Conservation (phyloP, 345 rosid genomes). For the Eutrema heterophyllum region DNA sequence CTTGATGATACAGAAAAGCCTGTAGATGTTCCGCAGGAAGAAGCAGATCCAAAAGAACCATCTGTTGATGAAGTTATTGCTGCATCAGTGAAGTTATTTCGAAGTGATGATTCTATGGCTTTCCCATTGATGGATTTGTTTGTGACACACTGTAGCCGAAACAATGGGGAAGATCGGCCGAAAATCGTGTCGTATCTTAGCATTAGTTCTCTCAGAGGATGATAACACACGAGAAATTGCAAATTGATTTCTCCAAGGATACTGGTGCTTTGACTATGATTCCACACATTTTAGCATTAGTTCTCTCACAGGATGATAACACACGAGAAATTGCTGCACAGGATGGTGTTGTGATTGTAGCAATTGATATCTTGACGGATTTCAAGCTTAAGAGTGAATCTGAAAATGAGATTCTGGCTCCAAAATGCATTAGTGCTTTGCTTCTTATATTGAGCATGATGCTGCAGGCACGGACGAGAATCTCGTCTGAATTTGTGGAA, state of each 20-base stretch:
- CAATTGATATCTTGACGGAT: constrained; percentile 59
- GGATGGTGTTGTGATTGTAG: constrained; percentile 59
- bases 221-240: constrained; percentile 71
- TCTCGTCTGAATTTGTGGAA: constrained; percentile 43
- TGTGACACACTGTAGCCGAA: constrained; percentile 79
- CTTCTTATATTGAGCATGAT: constrained; percentile 79
- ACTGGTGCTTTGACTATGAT: constrained; percentile 67
- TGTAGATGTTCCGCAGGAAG: constrained; percentile 48
- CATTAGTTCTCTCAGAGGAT: constrained; percentile 81
- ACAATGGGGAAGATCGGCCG: constrained; percentile 84
- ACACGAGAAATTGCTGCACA: constrained; percentile 76
- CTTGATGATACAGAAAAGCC: constrained; percentile 65
- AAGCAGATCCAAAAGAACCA: constrained; percentile 52
- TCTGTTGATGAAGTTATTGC: constrained; percentile 87
- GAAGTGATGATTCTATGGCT: constrained; percentile 62
- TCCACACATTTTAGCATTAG: constrained; percentile 78
- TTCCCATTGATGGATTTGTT: constrained; percentile 86
- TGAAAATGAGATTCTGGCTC: constrained; percentile 50
- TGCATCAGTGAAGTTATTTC: constrained; percentile 72
- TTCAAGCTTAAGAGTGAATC: constrained; percentile 53
- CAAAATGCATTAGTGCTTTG: constrained; percentile 81
- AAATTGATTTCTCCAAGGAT: constrained; percentile 70
- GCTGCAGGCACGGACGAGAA: constrained; percentile 67
- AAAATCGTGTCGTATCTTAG: constrained; percentile 76
- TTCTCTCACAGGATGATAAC: constrained; percentile 77